Evolutionary conservation across 2,329 filamentous ascomycete genomes (phyloP).

Genomic region (Apiospora saccharicola): DNA sequence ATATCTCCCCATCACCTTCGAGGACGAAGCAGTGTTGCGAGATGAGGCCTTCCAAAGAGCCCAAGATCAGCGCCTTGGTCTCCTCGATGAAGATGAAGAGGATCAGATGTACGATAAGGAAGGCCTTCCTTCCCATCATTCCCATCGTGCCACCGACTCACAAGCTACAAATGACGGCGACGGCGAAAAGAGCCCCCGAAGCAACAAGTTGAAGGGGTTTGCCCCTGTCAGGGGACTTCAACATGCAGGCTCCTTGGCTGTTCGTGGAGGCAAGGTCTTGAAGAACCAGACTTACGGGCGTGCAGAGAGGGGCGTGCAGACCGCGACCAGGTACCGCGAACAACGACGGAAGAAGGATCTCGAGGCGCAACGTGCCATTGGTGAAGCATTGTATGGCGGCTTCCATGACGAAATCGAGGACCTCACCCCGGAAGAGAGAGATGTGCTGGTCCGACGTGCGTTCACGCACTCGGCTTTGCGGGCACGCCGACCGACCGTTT

Average conservation of each 20-base stretch:
- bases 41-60: constrained; percentile 87
- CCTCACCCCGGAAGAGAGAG: constrained; percentile 86
- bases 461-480: constrained; percentile 91
- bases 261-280: constrained; percentile 57
- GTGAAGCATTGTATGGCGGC: constrained; percentile 83
- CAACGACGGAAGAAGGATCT: constrained; percentile 65
- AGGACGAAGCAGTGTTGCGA: constrained; percentile 91
- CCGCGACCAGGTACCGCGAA: constrained; percentile 56
- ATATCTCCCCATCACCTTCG: constrained; percentile 92
- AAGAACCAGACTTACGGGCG: constrained; percentile 53
- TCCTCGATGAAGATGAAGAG: constrained; percentile 60
- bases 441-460: constrained; percentile 82
- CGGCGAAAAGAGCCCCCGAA: constrained; percentile 41
- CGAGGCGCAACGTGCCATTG: constrained; percentile 76
- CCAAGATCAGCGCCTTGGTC: constrained; percentile 73
- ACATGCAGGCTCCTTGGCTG: constrained; percentile 57
- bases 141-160: constrained; percentile 46
- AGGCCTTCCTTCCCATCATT: constrained; percentile 48
- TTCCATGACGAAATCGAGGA: constrained; percentile 95
- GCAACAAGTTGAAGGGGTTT: constrained; percentile 40
- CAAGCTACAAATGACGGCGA: constrained; percentile 34
- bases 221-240: constrained; percentile 56
- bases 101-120: constrained; percentile 52
- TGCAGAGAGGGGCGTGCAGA: constrained; percentile 49
- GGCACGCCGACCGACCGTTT: constrained; percentile 84